Base-by-base conservation (phyloP, 1,284 basidiomycete species). In the Violaceomyces palustris region DNA sequence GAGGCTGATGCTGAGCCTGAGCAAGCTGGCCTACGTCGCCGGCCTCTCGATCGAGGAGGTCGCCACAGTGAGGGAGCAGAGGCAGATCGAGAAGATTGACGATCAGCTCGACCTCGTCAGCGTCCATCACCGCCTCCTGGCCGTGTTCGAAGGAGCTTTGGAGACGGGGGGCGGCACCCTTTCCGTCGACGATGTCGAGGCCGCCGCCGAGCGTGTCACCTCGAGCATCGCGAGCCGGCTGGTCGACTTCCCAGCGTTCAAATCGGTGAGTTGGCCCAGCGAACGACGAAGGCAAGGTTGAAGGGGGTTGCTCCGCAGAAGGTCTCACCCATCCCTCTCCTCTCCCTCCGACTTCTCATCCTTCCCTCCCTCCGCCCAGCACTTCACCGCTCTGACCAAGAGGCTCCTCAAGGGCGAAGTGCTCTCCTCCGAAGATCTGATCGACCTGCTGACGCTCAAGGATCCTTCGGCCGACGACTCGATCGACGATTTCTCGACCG, bases 1-100 rank as follows among this genome's bases (percentile, higher is more conserved):
- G 31, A 37, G 94, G 88, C 78, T 93, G 37, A 85, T 91, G 79
- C 80, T 93, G 42, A 92, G 89, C 65, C 82, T 98, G 23, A 86
- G 86, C 32, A 97, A 97, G 75, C 80, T 98, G 6, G 79, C 86
- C 0, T 82, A 87, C 46, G 78, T 96, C 7, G 86, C 87, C 6
- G 39, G 44, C 14, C 41, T 61, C 15, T 15, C 31, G 3, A 39
- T 52, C 27, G 35, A 53, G 11, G 59, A 63, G 7, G 34, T 64
- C 6, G 38, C 45, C 14, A 47, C 32, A 15, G 48, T 50, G 10
- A 46, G 45, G 0, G 39, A 50, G 22, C 73, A 75, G 41, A 60
- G 66, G 35, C 46, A 58, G 17, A 64, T 78, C 29, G 74, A 76
- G 42, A 47, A 62, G 2, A 70, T 78, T 36, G 79, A 80, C 55